Conservation (phyloP, 73 alveolate species). For the Tetrahymena borealis region DNA sequence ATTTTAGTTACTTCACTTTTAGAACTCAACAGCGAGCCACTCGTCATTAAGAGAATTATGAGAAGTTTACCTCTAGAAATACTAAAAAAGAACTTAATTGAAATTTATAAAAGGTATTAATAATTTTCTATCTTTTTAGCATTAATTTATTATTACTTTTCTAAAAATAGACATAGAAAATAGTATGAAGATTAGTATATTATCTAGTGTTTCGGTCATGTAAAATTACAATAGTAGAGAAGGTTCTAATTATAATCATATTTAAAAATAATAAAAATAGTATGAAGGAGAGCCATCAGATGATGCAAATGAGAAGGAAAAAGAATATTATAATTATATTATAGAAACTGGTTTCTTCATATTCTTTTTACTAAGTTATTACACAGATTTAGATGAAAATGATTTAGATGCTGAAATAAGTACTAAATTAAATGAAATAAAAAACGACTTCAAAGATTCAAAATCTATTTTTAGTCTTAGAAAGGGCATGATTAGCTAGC, state of each 20-base stretch:
- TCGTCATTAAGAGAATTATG: conserved; percentile 47
- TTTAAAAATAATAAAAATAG: no score
- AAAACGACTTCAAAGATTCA: conserved; percentile 5
- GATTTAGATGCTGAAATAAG: conserved; percentile 49
- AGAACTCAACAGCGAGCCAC: conserved; percentile 44
- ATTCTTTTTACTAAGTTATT: conserved; percentile 53
- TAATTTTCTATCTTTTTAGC: neutral
- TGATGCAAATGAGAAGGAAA: neutral
- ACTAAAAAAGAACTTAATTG: conserved; percentile 36
- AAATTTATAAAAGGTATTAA: conserved; percentile 25
- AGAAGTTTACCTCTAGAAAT: conserved; percentile 50
- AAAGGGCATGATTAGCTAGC: conserved; percentile 4
- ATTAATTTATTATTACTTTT: conserved; percentile 7
- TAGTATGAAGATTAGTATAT: conserved; percentile 1
- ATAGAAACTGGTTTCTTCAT: conserved; percentile 79
- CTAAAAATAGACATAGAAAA: neutral
- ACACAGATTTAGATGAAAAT: conserved; percentile 50
- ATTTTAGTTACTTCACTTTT: conserved; percentile 35
- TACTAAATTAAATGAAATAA: conserved; percentile 20
- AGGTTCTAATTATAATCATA: neutral
- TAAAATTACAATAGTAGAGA: neutral
- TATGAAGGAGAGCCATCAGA: conserved; percentile 1
- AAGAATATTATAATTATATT: conserved; percentile 50
- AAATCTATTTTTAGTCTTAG: conserved; percentile 15
- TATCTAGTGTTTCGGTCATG: neutral